A percentile compares a stretch with the other conserved stretches of the same genome.
Conservation (phyloP, 2,329 filamentous ascomycete species). For the Acrodontium crateriforme region DNA sequence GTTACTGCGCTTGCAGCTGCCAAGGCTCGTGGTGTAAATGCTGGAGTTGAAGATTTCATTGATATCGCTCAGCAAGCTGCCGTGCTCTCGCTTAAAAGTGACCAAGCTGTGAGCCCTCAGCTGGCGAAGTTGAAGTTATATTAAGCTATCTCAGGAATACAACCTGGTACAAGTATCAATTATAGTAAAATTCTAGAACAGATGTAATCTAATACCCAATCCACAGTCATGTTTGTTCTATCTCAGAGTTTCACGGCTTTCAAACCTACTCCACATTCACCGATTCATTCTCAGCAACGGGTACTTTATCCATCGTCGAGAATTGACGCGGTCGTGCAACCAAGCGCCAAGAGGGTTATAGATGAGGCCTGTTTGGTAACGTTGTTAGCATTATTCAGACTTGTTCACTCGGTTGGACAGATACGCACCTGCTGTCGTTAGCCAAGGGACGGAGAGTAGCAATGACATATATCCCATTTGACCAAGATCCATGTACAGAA, state of each 20-base stretch:
- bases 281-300: too few species aligned
- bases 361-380: too few species aligned
- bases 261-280: too few species aligned
- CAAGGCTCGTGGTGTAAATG: constrained; percentile 30
- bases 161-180: too few species aligned
- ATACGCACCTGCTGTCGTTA: constrained; percentile 29
- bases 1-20: constrained; percentile 62
- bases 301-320: constrained; percentile 1
- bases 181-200: too few species aligned
- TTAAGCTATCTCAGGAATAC: too few species aligned
- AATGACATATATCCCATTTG: constrained; percentile 25
- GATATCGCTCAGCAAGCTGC: constrained; percentile 70
- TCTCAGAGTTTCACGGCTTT: too few species aligned
- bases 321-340: constrained; percentile 3
- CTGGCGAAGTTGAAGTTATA: constrained; percentile 35
- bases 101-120: constrained; percentile 54
- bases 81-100: constrained; percentile 60
- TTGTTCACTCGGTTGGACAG: constrained; percentile 24
- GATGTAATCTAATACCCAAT: too few species aligned
- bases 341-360: constrained; percentile 2
- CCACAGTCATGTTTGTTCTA: too few species aligned
- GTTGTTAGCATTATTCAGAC: constrained; percentile 28
- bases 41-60: constrained; percentile 48
- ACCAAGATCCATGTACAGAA: constrained; percentile 22
- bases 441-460: constrained; percentile 28